Conservation (phyloP, 495 filamentous ascomycete species). For the Cercophora sp. region DNA sequence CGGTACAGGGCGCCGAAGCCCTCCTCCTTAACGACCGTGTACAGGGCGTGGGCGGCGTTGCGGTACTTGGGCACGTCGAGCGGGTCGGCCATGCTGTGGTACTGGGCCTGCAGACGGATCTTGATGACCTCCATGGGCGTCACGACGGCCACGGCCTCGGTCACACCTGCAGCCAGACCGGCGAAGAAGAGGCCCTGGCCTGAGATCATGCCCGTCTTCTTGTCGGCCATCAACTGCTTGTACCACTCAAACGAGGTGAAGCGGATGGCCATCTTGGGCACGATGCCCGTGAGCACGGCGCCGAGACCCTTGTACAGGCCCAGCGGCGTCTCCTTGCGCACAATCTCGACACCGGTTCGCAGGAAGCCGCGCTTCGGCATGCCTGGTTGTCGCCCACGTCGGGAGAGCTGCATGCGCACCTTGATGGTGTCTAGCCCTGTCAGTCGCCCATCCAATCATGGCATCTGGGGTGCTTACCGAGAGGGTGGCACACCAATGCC, state of each 20-base stretch:
- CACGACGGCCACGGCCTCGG: slow-evolving; percentile 91
- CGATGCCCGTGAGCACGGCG: slow-evolving; percentile 92
- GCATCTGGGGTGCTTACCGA: slow-evolving; percentile 56
- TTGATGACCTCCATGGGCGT: slow-evolving; percentile 99
- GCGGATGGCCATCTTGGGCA: slow-evolving; percentile 99
- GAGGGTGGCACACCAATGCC: slow-evolving; percentile 91
- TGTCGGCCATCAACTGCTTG: slow-evolving; percentile 69
- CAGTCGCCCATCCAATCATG: slow-evolving; percentile 5
- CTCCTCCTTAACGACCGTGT: slow-evolving; percentile 89
- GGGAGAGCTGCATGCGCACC: slow-evolving; percentile 98
- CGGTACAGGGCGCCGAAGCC: slow-evolving; percentile 83
- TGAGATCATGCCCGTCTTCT: slow-evolving; percentile 63
- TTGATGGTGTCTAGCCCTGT: slow-evolving; percentile 76
- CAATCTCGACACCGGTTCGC: slow-evolving; percentile 79
- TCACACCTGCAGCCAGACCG: slow-evolving; percentile 87
- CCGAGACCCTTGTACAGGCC: slow-evolving; percentile 95
- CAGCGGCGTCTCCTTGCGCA: slow-evolving; percentile 81
- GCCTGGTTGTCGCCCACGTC: slow-evolving; percentile 76
- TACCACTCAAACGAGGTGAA: slow-evolving; percentile 98
- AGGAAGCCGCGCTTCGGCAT: slow-evolving; percentile 84
- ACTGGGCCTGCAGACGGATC: slow-evolving; percentile 94
- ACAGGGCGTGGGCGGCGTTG: slow-evolving; percentile 92
- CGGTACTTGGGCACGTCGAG: slow-evolving; percentile 93
- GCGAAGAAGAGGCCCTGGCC: slow-evolving; percentile 82
- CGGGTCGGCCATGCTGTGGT: slow-evolving; percentile 90